Evolutionary conservation across 176 grass and related monocot genomes (phyloP), one percentile per base, ranked within the genome.

Genomic region (Chrysopogon serrulatus): DNA sequence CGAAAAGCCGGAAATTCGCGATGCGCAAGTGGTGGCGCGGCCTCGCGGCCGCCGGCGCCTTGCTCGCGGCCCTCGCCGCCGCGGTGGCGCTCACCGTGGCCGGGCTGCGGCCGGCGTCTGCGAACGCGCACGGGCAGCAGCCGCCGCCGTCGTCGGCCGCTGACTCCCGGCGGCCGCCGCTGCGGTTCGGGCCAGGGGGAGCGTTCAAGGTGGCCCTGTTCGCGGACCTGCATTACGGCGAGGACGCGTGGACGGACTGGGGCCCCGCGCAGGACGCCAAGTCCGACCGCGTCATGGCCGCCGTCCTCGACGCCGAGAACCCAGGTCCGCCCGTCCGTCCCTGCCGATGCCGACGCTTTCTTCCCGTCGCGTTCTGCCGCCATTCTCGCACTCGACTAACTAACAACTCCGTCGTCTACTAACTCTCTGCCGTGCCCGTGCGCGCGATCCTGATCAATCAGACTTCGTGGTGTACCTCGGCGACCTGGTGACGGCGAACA

Each of bases 391-490:
- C n/a, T n/a, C n/a, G n/a, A n/a, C n/a, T n/a, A n/a, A n/a, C n/a
- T n/a, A n/a, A n/a, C n/a, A n/a, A n/a, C n/a, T n/a, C n/a, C n/a
- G n/a, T n/a, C n/a, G n/a, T n/a, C n/a, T n/a, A n/a, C n/a, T n/a
- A n/a, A n/a, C n/a, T 23, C 16, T 17, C 1, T 15, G 1, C 31
- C 26, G n/a, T n/a, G n/a, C n/a, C n/a, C n/a, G n/a, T n/a, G 5
- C 47, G 47, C 47, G 44, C 3, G 17, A 21, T 24, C 17, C 19
- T 36, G 68, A 36, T 6, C 79, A 95, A 36, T 6, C 79, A 95
- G 95, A 98, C 63, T 95, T 95, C 49, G 95, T 98, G 28, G 87
- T 98, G 80, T 98, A 98, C 74, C 91, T 98, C 6, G 92, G 95
- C 32, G 95, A 98, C 63, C 86, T 98, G 4, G 85, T 98, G 56